Evolutionary conservation across 1,284 basidiomycete genomes (phyloP), one percentile per base, ranked within the genome.

Genomic region (Leccinum holopus): DNA sequence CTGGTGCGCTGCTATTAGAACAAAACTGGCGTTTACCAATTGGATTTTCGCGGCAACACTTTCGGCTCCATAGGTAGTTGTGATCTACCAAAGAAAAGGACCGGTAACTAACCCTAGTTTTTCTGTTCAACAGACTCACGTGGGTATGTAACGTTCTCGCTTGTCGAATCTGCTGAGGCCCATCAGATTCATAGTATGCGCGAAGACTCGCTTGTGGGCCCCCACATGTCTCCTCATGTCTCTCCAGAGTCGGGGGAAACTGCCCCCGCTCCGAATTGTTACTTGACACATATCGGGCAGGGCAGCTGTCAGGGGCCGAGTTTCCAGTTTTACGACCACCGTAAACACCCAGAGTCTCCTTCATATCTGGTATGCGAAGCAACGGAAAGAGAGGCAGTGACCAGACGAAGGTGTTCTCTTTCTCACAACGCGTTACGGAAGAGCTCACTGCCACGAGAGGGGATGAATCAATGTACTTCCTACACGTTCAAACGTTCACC

Each of bases 371-470:
- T n/a, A 7, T 6, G 44, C n/a, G 6, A 2, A 44, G 10, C 18
- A 12, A 25, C 21, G 11, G 47, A 49, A 49, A 49, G 47, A 1
- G 47, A 49, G 21, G 21, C 21, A 49, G 18, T 49, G 44, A 21
- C 44, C 44, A 18, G 6, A 47, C 18, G 18, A 21, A 47, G 12
- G 7, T 61, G 58, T 66, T 52, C 44, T 55, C 41, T 55, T 60
- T 69, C 66, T 58, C 57, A 61, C 61, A 56, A 41, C 6, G 1
- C 35, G 21, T 14, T 21, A 30, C 59, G 25, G 32, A 21, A 47
- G 1, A 54, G 9, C 25, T 60, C 32, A 28, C 60, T 39, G 51
- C 21, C 47, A 7, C 47, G 21, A 25, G 44, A 47, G 47, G 18
- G 12, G 49, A 25, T 30, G 28, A 52, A 18, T 18, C 44, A 35